Evolutionary conservation across 169 alveolate species (phyloP), one percentile per base, ranked within the genome.

Genomic region (Plasmodium gonderi): DNA sequence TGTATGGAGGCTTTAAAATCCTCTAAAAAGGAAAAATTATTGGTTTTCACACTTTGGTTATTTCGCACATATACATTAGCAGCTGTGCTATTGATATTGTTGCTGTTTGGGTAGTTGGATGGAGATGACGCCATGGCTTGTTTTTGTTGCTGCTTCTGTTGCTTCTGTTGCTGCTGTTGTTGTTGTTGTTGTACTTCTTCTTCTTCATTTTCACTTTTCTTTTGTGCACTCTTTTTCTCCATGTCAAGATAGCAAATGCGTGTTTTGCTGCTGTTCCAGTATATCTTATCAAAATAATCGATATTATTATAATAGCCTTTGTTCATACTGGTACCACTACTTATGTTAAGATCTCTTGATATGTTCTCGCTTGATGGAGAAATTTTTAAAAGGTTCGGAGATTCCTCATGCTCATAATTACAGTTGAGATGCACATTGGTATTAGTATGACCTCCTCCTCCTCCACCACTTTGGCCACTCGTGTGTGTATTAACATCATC

Each of bases 1-100:
- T 83, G 83, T 14, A 49, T 47, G 20, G 92, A 42, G 0, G 76
- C 8, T 72, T 51, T 83, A 26, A 44, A 69, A 42, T 72, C 64
- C 5, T 83, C 79, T 14, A 54, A 14, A 44, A 79, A 79, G 65
- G 90, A n/a, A 23, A 77, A 45, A 7, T n/a, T 69, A n/a, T n/a
- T 11, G 5, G 54, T 20, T 20, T 36, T 69, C 6, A 9, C 44
- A 12, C 49, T 20, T 33, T 36, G 54, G 11, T 36, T n/a, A n/a
- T 36, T 23, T 20, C n/a, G 72, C 40, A 36, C 72, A 36, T 20
- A 36, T 1, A 36, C 6, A 12, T 60, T 20, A 6, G 17, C 72
- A 60, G 8, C 36, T 8, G 36, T 0, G 17, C 33, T 54, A 0
- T 14, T n/a, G 0, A 60, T 1, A 36, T 36, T 3, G 65, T 12